Percentiles rank a stretch among this genome's conserved stretches.
Evolutionary conservation across 371 early-diverging fungal genomes (phyloP).

Genomic region (Lichtheimia ornata): DNA sequence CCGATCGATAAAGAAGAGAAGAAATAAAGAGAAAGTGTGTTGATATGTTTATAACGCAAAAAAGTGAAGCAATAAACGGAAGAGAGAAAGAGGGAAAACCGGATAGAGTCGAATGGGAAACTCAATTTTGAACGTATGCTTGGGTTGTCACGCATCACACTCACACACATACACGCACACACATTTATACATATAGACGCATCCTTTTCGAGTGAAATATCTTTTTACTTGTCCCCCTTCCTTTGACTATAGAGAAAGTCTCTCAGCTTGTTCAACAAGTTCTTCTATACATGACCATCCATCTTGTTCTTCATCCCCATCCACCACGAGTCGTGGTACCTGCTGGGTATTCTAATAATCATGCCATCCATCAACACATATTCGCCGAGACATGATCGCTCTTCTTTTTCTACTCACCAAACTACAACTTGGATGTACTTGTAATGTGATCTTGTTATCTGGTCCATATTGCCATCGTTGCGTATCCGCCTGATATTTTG

Average conservation of each 20-base stretch:
- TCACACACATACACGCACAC: neutral
- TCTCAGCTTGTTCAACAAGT: neutral
- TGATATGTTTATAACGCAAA: constrained; percentile 3
- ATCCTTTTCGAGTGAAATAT: no score
- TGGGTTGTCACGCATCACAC: constrained; percentile 3
- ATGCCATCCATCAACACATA: neutral
- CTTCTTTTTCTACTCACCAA: constrained; percentile 5
- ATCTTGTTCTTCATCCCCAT: constrained; percentile 2
- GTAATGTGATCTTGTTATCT: neutral
- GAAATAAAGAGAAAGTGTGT: neutral
- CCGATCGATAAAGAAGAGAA: neutral
- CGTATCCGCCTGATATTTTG: neutral
- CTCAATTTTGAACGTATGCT: neutral
- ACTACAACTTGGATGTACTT: constrained; percentile 1
- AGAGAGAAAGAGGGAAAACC: constrained; percentile 5
- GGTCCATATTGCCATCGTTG: constrained; percentile 14
- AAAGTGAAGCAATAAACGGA: constrained; percentile 10
- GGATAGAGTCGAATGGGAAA: constrained; percentile 1
- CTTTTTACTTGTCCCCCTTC: no score
- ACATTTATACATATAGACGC: neutral
- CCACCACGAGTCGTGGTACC: constrained; percentile 8
- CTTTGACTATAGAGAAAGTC: neutral
- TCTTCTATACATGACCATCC: constrained; percentile 10
- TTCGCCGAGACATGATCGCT: neutral
- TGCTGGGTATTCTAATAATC: constrained; percentile 9